Evolutionary conservation across 106 monocot species (phyloP), one percentile per base, ranked within the genome.

Genomic region (Hemerocallis citrina): DNA sequence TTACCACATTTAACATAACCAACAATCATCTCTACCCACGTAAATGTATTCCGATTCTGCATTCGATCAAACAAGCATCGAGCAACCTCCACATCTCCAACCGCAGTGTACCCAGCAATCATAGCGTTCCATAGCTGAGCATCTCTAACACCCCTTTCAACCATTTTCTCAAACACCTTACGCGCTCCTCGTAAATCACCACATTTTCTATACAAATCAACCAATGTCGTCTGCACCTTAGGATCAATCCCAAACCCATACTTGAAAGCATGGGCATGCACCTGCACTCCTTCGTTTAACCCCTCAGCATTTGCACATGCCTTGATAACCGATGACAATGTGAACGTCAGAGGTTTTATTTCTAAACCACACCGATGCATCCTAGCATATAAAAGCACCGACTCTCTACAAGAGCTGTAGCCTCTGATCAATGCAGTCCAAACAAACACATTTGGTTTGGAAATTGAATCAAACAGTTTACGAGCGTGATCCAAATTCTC

Each of bases 401-500:
- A 55, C 37, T 75, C 56, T 29, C 29, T 44, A 16, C 25, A 66
- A 61, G 54, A 62, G 20, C 68, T 44, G 35, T 63, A 63, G 55
- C 45, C 75, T 45, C 68, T 42, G 24, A 75, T 75, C 3, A 75
- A 28, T 10, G 75, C 68, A 7, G 61, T 75, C 75, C 68, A 75
- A 2, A 75, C 75, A 31, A 75, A 75, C 44, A 9, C 63, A 34
- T 63, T 75, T 35, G 75, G 75, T 17, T 12, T 25, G 11, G 7
- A 10, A 21, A 75, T 30, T 19, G 19, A 34, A 30, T 45, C 31
- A 22, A 47, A 68, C n/a, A 68, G 22, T 9, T 27, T 63, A 14
- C 75, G 68, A 31, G 68, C 68, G 28, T 68, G 62, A 6, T 57
- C 54, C n/a, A 68, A 22, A n/a, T 3, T 20, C 5, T 63, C 68